phyloP scores from a whole-genome alignment of 352 stramenopile species.

The Globisporangium takayamanum region DNA sequence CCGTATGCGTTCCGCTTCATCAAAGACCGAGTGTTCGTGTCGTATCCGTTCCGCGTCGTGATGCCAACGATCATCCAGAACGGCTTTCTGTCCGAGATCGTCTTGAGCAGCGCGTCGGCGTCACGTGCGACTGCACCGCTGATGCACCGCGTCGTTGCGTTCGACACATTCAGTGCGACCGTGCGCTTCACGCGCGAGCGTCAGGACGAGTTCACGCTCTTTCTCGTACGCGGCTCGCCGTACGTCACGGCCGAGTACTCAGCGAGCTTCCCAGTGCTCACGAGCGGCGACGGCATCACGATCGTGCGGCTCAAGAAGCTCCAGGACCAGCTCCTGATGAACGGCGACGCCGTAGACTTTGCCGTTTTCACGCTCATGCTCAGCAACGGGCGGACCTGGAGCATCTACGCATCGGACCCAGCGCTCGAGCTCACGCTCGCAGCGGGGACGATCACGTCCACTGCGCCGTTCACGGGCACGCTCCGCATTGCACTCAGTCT shows the following conservation, averaged over 20 bases:
- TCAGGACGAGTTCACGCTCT: conserved; percentile 36
- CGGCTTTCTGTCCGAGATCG: conserved; percentile 66
- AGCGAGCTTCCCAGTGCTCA: conserved; percentile 42
- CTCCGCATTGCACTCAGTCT: conserved; percentile 46
- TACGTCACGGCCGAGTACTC: conserved; percentile 74
- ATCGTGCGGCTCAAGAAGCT: conserved; percentile 46
- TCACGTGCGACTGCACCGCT: conserved; percentile 5
- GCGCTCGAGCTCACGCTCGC: conserved; percentile 27
- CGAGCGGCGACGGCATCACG: conserved; percentile 39
- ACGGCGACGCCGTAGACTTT: conserved; percentile 39
- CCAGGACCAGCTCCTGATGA: conserved; percentile 29
- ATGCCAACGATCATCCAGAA: conserved; percentile 45
- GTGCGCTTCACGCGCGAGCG: conserved; percentile 44
- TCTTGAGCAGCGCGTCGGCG: conserved; percentile 26
- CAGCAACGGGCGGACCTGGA: conserved; percentile 63
- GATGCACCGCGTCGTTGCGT: conserved; percentile 53
- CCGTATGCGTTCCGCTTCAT: conserved; percentile 61
- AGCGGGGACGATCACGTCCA: conserved; percentile 28
- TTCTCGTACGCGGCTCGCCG: conserved; percentile 72
- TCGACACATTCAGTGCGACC: conserved; percentile 62
- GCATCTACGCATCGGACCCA: conserved; percentile 51
- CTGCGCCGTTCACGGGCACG: conserved; percentile 40
- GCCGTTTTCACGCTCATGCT: conserved; percentile 42
- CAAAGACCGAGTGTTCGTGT: conserved; percentile 54
- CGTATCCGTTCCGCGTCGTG: conserved; percentile 78